Evolutionary conservation across 1,284 basidiomycete genomes (phyloP), one percentile per base, ranked within the genome.

Genomic region (Sporisorium scitamineum): DNA sequence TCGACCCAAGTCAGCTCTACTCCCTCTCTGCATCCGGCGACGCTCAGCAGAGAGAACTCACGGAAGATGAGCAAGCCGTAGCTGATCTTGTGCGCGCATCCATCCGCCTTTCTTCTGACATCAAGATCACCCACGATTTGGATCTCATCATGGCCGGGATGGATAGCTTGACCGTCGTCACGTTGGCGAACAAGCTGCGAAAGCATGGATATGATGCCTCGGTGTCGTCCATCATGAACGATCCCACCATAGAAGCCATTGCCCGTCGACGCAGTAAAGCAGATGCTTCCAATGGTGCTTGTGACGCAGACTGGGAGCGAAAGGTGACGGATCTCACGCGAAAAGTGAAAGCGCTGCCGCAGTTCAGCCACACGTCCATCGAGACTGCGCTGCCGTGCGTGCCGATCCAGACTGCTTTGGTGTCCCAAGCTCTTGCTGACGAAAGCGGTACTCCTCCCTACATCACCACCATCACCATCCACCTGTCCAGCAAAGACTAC

Each of bases 81-180:
- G 74, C 73, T n/a, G 75, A 67, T 3, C 41, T 72, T 9, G 51
- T 72, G 18, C 42, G 54, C 29, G 16, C n/a, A 3, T 60, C 62
- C 0, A 32, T 72, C n/a, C 65, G 74, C 7, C 56, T 70, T 0
- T 44, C 50, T 10, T 55, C 59, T 0, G 61, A 65, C 20, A 39
- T 56, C 51, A 45, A 56, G 27, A 54, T 76, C 11, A 69, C 62
- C 0, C 70, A 45, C 20, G 37, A 44, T 16, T 41, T 54, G 5
- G 69, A 73, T 31, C 72, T 84, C 26, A 80, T 82, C 67, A 70
- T 76, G 47, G 54, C 76, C 0, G 82, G 82, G 3, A 60, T 84
- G 42, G 82, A 84, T 58, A 83, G 81, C 44, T 63, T 84, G 47
- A 69, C 67, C 6, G 80, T 81, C 16, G 78, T 84, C 20, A 71